phyloP scores from a whole-genome alignment of 352 stramenopile species.

The Pythium pyrilobum region DNA sequence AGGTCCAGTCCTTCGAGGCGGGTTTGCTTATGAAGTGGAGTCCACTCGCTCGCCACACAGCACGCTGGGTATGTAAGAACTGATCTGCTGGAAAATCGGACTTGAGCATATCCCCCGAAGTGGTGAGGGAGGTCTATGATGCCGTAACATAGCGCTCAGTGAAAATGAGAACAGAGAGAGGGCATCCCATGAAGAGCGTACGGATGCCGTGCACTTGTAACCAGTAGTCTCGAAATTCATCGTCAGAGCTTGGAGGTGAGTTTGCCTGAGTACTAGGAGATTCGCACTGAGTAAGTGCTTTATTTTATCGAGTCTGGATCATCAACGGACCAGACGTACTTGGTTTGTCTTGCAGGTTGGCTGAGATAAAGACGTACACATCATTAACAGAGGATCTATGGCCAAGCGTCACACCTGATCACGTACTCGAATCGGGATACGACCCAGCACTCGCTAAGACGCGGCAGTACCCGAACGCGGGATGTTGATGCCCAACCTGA shows the following conservation, averaged over 20 bases:
- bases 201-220: constrained; percentile 31
- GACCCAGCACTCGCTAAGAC: constrained; percentile 22
- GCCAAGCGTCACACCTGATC: no score
- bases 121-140: constrained; percentile 21
- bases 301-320: no score
- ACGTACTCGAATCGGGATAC: constrained; percentile 21
- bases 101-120: constrained; percentile 33
- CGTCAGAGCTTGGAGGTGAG: constrained; percentile 24
- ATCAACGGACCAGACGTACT: no score
- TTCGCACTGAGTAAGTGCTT: no score
- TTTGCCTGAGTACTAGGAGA: no score
- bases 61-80: constrained; percentile 37
- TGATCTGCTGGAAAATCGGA: constrained; percentile 28
- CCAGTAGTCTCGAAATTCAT: constrained; percentile 36
- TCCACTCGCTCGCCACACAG: constrained; percentile 31
- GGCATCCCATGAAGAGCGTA: constrained; percentile 14
- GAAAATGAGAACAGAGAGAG: no score
- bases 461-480: constrained; percentile 4
- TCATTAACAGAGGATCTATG: no score
- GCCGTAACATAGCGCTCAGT: not conserved
- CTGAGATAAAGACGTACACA: no score
- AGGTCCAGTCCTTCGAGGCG: constrained; percentile 25
- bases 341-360: no score
- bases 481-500: not conserved
- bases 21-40: constrained; percentile 32